These are phyloP conservation scores for Cyathus striatus DNA, from an alignment of 768 basidiomycete species.

Conservation along the genomic window DNA sequence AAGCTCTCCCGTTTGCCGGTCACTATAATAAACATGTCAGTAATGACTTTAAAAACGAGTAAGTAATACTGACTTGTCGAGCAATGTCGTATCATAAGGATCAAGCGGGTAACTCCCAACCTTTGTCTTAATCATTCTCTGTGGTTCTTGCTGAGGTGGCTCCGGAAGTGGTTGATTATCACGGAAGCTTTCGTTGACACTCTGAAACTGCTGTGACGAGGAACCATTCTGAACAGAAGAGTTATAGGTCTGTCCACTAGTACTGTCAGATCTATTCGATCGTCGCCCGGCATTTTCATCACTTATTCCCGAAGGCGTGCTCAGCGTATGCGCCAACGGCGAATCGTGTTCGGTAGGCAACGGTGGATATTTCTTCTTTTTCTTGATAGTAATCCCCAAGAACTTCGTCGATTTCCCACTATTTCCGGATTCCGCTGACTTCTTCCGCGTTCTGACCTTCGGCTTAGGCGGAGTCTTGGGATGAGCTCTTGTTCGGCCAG, in stretches of 20 bases:
- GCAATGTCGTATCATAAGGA: constrained; percentile 45
- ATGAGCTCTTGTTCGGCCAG: constrained; percentile 12
- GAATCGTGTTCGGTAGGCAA: neutral
- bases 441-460: neutral
- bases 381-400: constrained; percentile 16
- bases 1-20: constrained; percentile 48
- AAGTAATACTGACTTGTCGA: constrained; percentile 47
- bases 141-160: constrained; percentile 8
- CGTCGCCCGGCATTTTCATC: no score
- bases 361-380: constrained; percentile 12
- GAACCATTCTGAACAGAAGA: no score
- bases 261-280: no score
- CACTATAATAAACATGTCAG: constrained; percentile 31
- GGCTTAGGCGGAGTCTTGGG: constrained; percentile 3
- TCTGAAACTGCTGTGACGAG: no score
- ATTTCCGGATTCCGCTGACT: neutral
- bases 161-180: no score
- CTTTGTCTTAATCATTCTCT: constrained; percentile 12
- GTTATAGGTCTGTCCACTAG: no score
- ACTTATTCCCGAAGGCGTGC: no score
- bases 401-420: constrained; percentile 10
- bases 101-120: constrained; percentile 22
- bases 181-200: no score
- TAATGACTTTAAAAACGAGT: constrained; percentile 1
- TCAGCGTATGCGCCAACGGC: constrained; percentile 1